Conservation (phyloP, 139 green algal genomes). For the Closterium sp. region DNA sequence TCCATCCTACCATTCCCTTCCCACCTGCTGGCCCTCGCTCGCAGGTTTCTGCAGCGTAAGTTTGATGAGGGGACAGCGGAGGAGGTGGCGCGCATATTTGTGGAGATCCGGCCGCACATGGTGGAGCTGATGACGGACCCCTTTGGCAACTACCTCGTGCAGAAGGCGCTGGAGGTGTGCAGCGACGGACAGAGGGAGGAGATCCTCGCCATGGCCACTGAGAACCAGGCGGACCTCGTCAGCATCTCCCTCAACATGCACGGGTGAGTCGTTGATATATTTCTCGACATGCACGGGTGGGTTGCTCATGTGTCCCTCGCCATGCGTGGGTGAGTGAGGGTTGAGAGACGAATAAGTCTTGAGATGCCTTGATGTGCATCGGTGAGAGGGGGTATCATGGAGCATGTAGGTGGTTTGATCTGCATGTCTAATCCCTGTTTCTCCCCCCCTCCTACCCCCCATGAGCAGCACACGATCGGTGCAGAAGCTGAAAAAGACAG, state of each 20-base stretch:
- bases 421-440: no score
- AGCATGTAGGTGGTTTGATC: no score
- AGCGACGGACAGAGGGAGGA: constrained; percentile 82
- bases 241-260: constrained; percentile 86
- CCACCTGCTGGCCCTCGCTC: neutral
- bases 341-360: no score
- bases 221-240: constrained; percentile 72
- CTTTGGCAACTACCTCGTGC: constrained; percentile 99
- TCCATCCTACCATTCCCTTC: neutral
- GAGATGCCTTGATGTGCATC: no score
- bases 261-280: constrained; percentile 41
- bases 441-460: neutral
- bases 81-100: constrained; percentile 58
- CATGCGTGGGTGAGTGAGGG: no score
- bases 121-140: constrained; percentile 95
- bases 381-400: no score
- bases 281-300: neutral
- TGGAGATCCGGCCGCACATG: constrained; percentile 75
- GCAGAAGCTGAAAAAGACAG: constrained; percentile 92
- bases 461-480: constrained; percentile 85
- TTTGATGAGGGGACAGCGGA: constrained; percentile 90
- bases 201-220: constrained; percentile 75
- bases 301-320: no score
- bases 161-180: constrained; percentile 97
- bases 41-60: constrained; percentile 90